Percentiles rank a stretch among this genome's conserved stretches.
Evolutionary conservation across 495 filamentous ascomycete genomes (phyloP).

Genomic region (Penicillium coprophilum): DNA sequence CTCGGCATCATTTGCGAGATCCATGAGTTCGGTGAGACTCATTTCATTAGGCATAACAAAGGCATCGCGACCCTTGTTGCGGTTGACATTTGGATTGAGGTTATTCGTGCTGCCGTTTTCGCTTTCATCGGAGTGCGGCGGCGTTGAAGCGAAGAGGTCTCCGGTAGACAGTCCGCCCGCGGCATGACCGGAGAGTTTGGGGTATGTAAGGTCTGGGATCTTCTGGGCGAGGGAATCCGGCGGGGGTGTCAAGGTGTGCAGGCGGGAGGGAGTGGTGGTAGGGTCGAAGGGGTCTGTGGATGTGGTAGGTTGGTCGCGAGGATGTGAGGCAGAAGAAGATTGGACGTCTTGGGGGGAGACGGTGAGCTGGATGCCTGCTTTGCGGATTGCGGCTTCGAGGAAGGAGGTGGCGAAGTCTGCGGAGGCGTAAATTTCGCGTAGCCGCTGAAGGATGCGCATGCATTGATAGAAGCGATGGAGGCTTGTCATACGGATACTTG

Average conservation of each 20-base stretch:
- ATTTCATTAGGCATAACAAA: conserved; percentile 41
- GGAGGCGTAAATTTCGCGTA: conserved; percentile 81
- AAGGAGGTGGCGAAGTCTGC: conserved; percentile 86
- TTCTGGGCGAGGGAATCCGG: conserved; percentile 48
- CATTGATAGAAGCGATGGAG: conserved; percentile 78
- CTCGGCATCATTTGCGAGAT: conserved; percentile 49
- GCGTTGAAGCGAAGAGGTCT: conserved; percentile 42
- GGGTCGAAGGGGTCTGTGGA: conserved; percentile 22
- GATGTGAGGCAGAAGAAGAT: conserved; percentile 14
- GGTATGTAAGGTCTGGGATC: conserved; percentile 46
- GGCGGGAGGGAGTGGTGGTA: conserved; percentile 19
- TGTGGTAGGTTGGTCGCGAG: conserved; percentile 12
- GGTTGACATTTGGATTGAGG: conserved; percentile 35
- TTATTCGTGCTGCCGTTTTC: conserved; percentile 49
- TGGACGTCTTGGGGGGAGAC: conserved; percentile 44
- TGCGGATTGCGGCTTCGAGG: conserved; percentile 78
- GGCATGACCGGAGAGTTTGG: conserved; percentile 22
- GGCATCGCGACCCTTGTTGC: conserved; percentile 24
- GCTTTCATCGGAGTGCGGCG: conserved; percentile 46
- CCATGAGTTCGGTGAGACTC: conserved; percentile 48
- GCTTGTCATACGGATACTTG: conserved; percentile 63
- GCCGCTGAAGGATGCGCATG: conserved; percentile 77
- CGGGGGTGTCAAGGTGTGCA: conserved; percentile 43
- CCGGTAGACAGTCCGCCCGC: conserved; percentile 20
- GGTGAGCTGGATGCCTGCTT: conserved; percentile 64